These are phyloP conservation scores for Farysia itapuensis DNA, from an alignment of 1,284 basidiomycete species.

Conservation along the genomic window DNA sequence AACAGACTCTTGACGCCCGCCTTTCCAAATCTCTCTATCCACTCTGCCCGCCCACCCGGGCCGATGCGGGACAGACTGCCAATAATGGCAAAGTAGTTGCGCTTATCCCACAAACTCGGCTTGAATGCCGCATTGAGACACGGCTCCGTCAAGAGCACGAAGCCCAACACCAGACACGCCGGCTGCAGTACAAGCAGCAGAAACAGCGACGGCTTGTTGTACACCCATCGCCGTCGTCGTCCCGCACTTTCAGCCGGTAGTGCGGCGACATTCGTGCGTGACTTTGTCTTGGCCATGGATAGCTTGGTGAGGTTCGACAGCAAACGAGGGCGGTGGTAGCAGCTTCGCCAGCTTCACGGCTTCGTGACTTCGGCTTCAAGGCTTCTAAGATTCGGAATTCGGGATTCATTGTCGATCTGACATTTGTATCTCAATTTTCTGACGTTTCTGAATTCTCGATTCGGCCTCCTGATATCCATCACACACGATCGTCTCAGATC, in stretches of 20 bases:
- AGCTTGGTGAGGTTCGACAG: too few species aligned
- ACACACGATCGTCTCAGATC: not conserved
- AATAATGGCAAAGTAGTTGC: constrained; percentile 5
- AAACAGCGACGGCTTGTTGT: not conserved
- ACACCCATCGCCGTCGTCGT: constrained; percentile 4
- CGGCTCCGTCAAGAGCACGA: constrained; percentile 21
- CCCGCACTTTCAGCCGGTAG: too few species aligned
- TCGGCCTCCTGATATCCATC: too few species aligned
- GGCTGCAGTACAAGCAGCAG: constrained; percentile 9
- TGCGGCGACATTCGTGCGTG: too few species aligned
- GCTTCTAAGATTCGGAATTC: too few species aligned
- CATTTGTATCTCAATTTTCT: too few species aligned
- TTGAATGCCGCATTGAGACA: constrained; percentile 12
- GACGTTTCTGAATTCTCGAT: too few species aligned
- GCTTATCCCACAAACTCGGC: constrained; percentile 1
- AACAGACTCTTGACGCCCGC: constrained; percentile 8
- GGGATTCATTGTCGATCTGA: too few species aligned
- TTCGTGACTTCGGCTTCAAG: too few species aligned
- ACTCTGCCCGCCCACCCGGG: not conserved
- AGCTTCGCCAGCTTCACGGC: too few species aligned
- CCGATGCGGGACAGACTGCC: not conserved
- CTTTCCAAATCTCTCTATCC: constrained; percentile 3
- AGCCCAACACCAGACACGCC: constrained; percentile 2
- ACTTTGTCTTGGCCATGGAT: too few species aligned
- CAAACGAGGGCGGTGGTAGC: too few species aligned